Base-by-base conservation (phyloP, 139 green algal genomes). In the Astrephomene gubernaculifera region DNA sequence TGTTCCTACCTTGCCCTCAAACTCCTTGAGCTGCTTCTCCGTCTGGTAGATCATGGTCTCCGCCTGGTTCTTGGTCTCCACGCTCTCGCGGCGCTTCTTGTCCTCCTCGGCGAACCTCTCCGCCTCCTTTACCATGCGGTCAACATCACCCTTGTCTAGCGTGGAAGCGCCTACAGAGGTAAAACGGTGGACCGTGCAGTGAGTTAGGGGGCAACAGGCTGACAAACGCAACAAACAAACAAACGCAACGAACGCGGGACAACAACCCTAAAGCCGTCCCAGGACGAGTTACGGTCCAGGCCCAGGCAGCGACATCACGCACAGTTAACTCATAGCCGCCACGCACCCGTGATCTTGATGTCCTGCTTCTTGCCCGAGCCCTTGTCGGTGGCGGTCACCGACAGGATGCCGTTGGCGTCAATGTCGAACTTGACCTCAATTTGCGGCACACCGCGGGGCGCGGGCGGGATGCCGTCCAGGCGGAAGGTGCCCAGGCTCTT, bases 401-500 rank as follows among this genome's bases (percentile, higher is more conserved):
- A 95, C 45, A 99, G 92, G 89, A 99, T 99, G 74, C 97, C 97
- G 89, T 99, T 99, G 86, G 97, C 97, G 84, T 99, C 97, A 85
- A 99, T 99, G 94, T 99, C 97, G 86, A 99, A 99, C 92, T 98
- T 98, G 43, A 99, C 97, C 91, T 99, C 97, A 36, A 98, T 86
- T 91, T 99, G 97, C 12, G 97, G 96, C 43, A 99, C 94, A 35
- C 97, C 97, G 52, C 97, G 94, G 0, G 97, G 94, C 1, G 97
- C 97, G n/a, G 97, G 94, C 39, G 97, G 97, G 83, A 99, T 99
- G 83, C 97, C 97, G 83, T 99, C 97, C 80, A 99, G 91, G 39
- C 96, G 89, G 94, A 98, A 99, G 83, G 95, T 98, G 74, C 97
- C 97, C 85, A 99, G 91, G 44, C 85, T 95, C 95, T 99, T 99